A percentile compares a stretch with the other conserved stretches of the same genome.
phyloP scores from a whole-genome alignment of 768 basidiomycete species.

The Macrolepiota albuminosa region DNA sequence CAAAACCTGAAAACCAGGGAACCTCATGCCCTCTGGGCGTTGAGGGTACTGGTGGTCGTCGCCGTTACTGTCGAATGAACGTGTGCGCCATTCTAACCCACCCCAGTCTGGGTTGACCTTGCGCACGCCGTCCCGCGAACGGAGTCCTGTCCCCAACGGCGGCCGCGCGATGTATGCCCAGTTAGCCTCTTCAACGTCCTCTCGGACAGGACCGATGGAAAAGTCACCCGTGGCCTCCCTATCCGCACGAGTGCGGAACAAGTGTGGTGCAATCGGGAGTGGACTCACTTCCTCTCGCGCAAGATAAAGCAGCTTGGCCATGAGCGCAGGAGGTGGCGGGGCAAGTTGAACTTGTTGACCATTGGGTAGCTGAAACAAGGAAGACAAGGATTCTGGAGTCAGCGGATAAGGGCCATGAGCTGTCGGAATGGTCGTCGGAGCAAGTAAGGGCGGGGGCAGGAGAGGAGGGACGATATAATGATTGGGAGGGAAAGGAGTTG shows the following conservation, averaged over 20 bases:
- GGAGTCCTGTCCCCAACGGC: conserved; percentile 12
- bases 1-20: neutral
- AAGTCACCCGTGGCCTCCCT: conserved; percentile 17
- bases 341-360: conserved; percentile 20
- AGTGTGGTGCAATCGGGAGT: conserved; percentile 35
- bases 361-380: conserved; percentile 25
- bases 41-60: neutral
- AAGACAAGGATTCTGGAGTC: conserved; percentile 29
- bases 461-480: conserved; percentile 50
- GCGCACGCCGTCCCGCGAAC: neutral
- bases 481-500: conserved; percentile 51
- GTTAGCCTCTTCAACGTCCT: conserved; percentile 58
- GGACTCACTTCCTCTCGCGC: conserved; percentile 47
- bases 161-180: conserved; percentile 27
- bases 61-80: neutral
- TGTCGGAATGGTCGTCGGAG: conserved; percentile 23
- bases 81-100: neutral
- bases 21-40: neutral
- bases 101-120: neutral
- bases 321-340: conserved; percentile 44
- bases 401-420: conserved; percentile 44
- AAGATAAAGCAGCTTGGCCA: conserved; percentile 62
- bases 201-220: conserved; percentile 41
- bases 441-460: conserved; percentile 10
- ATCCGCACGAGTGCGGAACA: conserved; percentile 27